Evolutionary conservation across 192 early-diverging fungal species (phyloP).

Genomic region (Coemansia sp.): DNA sequence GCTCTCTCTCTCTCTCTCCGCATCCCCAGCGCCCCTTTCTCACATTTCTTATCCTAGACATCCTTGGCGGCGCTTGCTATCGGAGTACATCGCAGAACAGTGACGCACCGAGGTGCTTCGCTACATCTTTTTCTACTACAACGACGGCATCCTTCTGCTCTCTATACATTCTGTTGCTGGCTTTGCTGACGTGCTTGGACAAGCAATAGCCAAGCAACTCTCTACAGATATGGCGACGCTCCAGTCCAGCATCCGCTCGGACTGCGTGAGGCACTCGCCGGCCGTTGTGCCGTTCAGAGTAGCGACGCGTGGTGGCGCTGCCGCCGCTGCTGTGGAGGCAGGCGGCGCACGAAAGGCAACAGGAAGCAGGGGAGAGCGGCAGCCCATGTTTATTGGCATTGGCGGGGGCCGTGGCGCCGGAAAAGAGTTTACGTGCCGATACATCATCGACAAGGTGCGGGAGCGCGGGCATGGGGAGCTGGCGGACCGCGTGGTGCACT

Average conservation of each 20-base stretch:
- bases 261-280: conserved; percentile 36
- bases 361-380: no score
- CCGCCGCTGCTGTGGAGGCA: background rate
- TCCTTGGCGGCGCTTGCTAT: no score
- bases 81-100: no score
- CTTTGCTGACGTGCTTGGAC: background rate
- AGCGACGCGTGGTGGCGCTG: background rate
- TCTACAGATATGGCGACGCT: conserved; percentile 7
- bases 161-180: background rate
- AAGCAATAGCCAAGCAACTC: background rate
- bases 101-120: no score
- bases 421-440: conserved; percentile 39
- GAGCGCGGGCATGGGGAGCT: conserved; percentile 48
- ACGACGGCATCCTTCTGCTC: no score
- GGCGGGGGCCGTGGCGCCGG: conserved; percentile 52
- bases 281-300: conserved; percentile 33
- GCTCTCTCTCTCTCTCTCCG: no score
- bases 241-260: conserved; percentile 24
- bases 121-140: no score
- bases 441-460: conserved; percentile 43
- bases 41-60: no score
- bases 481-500: conserved; percentile 52
- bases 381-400: conserved; percentile 50
- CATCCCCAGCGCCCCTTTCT: no score
- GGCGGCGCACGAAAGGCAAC: background rate